Base-by-base conservation (phyloP, 2,329 filamentous ascomycete genomes). In the Trichoderma koningii region DNA sequence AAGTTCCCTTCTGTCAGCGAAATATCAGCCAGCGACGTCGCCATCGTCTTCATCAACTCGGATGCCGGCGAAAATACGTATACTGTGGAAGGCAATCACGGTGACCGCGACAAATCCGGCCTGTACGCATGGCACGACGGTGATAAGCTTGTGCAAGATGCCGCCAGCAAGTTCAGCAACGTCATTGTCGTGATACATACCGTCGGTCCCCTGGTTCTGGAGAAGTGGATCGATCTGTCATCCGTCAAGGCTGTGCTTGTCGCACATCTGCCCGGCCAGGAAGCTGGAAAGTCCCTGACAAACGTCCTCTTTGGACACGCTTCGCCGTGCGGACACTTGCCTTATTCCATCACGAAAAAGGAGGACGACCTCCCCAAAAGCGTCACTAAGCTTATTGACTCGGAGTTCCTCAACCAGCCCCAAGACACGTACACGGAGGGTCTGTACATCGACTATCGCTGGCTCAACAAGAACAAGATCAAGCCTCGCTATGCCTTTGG, bases 131-230 rank as follows among this genome's bases (percentile, higher is more conserved):
- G 64, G 78, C 92, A 97, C 70, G 90, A 91, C 7, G 91, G 92
- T n/a, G 90, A 96, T 67, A 79, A 85, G 14, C 83, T 98, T 1
- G 87, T 97, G 38, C 78, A 87, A 64, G 81, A 86, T 17, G 91
- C 94, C 0, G 90, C 92, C 0, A 77, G 79, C 1, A 76, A 72
- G 48, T 80, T 79, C 62, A 73, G 70, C 28, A 79, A 76, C 38
- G 88, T 93, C 0, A 81, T 97, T n/a, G 93, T 97, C 2, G 87
- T 97, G 5, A 82, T 96, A 3, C 93, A 97, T 73, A 86, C 91
- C 0, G 91, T 97, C 23, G 94, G 94, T 0, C 91, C 93, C 0
- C 87, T 96, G 3, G 78, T 94, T 2, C 75, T 97, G 64, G 92
- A 97, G 70, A 80, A 85, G 19, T 97, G 92, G 89, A 87, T 94